Percentiles rank a stretch among this genome's conserved stretches.
Conservation (phyloP, 148 eudicot genomes). For the Amaranthus cruentus region DNA sequence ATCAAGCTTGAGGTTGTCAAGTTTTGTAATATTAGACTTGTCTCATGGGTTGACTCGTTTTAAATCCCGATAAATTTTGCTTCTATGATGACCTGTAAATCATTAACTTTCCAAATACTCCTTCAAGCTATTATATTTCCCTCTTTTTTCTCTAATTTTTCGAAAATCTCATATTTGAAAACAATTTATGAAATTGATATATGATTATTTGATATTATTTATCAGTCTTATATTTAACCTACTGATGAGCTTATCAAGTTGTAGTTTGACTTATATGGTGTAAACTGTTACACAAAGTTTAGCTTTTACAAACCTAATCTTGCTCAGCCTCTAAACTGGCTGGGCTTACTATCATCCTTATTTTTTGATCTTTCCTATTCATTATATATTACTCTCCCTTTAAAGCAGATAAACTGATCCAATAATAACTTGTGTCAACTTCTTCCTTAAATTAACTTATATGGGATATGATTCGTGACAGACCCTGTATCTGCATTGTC, state of each 20-base stretch:
- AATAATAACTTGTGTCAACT: neutral
- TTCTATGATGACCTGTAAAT: neutral
- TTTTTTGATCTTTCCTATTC: no score
- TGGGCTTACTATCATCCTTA: no score
- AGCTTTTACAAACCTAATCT: neutral
- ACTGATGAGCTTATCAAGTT: neutral
- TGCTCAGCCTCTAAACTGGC: no score
- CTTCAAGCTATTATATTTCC: neutral
- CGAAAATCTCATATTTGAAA: neutral
- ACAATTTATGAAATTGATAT: neutral
- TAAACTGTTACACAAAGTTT: neutral
- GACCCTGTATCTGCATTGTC: constrained; percentile 53
- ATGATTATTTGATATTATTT: neutral
- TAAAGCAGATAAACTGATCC: no score
- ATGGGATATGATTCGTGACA: constrained; percentile 25
- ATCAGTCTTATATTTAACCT: neutral
- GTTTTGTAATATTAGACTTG: neutral
- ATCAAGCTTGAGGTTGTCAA: constrained; percentile 1
- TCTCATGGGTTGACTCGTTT: neutral
- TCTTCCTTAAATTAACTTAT: constrained; percentile 11
- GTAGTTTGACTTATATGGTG: neutral
- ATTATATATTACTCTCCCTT: no score
- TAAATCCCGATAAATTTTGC: neutral
- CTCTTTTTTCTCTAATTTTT: neutral
- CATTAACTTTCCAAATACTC: no score